Conservation (phyloP, 495 filamentous ascomycete genomes). For the Rusavskia elegans region DNA sequence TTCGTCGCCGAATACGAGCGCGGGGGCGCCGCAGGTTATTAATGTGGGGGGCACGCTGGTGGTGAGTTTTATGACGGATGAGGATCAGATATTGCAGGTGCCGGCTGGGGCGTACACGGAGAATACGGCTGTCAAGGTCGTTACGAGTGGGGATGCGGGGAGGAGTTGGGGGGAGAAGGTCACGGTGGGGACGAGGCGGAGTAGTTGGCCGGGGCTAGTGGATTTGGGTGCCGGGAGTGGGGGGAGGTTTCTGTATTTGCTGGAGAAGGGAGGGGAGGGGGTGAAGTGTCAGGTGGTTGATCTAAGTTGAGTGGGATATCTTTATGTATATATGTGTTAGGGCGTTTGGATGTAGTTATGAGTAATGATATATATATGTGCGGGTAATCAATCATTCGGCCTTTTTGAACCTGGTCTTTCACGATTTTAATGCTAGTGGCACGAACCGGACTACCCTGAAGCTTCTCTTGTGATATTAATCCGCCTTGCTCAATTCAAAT, state of each 20-base stretch:
- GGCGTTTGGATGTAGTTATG: no score
- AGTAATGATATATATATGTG: no score
- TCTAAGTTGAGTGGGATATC: slow-evolving; percentile 1
- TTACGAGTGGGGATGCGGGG: slow-evolving; percentile 25
- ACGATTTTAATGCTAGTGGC: no score
- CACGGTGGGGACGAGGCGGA: slow-evolving; percentile 15
- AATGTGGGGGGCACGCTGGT: slow-evolving; percentile 33
- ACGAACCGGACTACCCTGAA: no score
- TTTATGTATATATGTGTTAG: no score
- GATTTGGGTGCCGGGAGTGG: slow-evolving; percentile 13
- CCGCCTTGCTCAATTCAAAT: no score
- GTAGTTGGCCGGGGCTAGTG: slow-evolving; percentile 29
- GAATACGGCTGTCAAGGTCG: slow-evolving; percentile 16
- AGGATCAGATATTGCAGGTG: slow-evolving; percentile 17
- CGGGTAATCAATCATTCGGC: no score
- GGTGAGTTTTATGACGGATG: slow-evolving; percentile 36
- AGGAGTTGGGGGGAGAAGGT: slow-evolving; percentile 25
- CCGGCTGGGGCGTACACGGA: not conserved
- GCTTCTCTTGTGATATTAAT: no score
- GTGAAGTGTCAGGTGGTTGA: slow-evolving; percentile 14
- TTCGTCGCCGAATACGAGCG: slow-evolving; percentile 16
- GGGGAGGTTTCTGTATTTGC: slow-evolving; percentile 19
- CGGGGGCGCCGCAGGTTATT: slow-evolving; percentile 34
- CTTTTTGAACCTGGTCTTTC: no score
- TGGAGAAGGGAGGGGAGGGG: slow-evolving; percentile 16